A percentile compares a stretch with the other conserved stretches of the same genome.
phyloP scores from a whole-genome alignment of 345 rosid species.

The Cochlearia excelsa region DNA sequence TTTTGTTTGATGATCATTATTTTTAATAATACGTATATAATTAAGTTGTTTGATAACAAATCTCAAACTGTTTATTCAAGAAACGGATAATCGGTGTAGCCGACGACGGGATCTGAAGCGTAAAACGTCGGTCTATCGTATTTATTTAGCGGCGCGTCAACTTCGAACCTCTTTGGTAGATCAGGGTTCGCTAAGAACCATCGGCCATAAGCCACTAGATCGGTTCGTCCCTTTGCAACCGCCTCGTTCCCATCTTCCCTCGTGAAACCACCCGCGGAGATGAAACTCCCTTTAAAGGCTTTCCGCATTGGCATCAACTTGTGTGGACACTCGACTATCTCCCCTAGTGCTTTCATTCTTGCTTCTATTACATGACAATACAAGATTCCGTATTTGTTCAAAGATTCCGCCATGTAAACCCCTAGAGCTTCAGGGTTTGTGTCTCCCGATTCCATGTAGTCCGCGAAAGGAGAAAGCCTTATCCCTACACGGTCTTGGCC shows the following conservation, averaged over 20 bases:
- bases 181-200: slow-evolving; percentile 69
- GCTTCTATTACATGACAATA: slow-evolving; percentile 52
- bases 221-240: slow-evolving; percentile 44
- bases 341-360: slow-evolving; percentile 34
- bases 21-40: too few species aligned
- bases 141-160: slow-evolving; percentile 55
- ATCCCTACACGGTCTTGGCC: slow-evolving; percentile 66
- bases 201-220: slow-evolving; percentile 62
- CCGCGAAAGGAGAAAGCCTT: slow-evolving; percentile 61
- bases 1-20: too few species aligned
- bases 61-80: too few species aligned
- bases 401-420: slow-evolving; percentile 53
- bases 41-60: too few species aligned
- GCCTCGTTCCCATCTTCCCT: slow-evolving; percentile 52
- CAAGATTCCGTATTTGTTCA: slow-evolving; percentile 48
- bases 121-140: slow-evolving; percentile 54
- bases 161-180: slow-evolving; percentile 59
- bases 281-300: slow-evolving; percentile 61
- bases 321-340: slow-evolving; percentile 19
- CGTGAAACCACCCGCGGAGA: slow-evolving; percentile 58
- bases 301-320: slow-evolving; percentile 44
- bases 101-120: slow-evolving; percentile 41
- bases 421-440: slow-evolving; percentile 57
- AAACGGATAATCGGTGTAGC: slow-evolving; percentile 63
- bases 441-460: slow-evolving; percentile 55